These are phyloP conservation scores for Albifimbria verrucaria DNA, from an alignment of 2,329 filamentous ascomycete species.

Conservation along the genomic window DNA sequence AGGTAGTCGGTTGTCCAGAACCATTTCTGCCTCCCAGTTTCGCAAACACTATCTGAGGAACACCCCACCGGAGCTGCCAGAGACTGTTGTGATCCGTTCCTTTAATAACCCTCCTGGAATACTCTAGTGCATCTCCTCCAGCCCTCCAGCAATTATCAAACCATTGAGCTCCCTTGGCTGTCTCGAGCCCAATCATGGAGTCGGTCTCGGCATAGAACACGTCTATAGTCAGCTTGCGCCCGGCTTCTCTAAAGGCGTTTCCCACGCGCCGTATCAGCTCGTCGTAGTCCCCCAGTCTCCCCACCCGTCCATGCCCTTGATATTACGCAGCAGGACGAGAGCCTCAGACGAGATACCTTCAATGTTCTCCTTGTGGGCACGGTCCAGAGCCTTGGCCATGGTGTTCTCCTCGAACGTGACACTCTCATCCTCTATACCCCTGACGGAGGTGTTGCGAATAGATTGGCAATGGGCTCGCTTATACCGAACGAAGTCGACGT, in stretches of 20 bases:
- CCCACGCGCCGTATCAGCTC: conserved; percentile 20
- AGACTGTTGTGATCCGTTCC: conserved; percentile 23
- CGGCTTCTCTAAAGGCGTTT: conserved; percentile 11
- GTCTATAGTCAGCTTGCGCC: conserved; percentile 16
- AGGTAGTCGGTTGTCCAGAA: not conserved
- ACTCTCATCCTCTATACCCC: not conserved
- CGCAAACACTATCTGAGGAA: conserved; percentile 13
- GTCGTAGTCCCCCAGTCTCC: conserved; percentile 28
- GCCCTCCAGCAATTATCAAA: conserved; percentile 23
- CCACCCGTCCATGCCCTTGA: conserved; percentile 16
- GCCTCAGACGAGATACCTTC: conserved; percentile 23
- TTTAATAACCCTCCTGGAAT: conserved; percentile 15
- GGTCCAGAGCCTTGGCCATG: conserved; percentile 12
- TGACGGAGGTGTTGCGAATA: not conserved
- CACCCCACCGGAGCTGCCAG: conserved; percentile 17
- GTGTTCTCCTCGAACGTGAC: conserved; percentile 17
- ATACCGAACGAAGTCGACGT: conserved; percentile 9
- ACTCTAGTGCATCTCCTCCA: conserved; percentile 13
- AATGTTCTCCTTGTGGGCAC: conserved; percentile 19
- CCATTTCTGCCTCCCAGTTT: conserved; percentile 4
- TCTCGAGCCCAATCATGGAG: conserved; percentile 21
- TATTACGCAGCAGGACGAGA: conserved; percentile 23
- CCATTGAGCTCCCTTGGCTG: conserved; percentile 21
- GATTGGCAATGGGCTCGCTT: not conserved
- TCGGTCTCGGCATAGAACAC: conserved; percentile 26